Evolutionary conservation across 2,329 filamentous ascomycete genomes (phyloP).

Genomic region (Fusarium miscanthi): DNA sequence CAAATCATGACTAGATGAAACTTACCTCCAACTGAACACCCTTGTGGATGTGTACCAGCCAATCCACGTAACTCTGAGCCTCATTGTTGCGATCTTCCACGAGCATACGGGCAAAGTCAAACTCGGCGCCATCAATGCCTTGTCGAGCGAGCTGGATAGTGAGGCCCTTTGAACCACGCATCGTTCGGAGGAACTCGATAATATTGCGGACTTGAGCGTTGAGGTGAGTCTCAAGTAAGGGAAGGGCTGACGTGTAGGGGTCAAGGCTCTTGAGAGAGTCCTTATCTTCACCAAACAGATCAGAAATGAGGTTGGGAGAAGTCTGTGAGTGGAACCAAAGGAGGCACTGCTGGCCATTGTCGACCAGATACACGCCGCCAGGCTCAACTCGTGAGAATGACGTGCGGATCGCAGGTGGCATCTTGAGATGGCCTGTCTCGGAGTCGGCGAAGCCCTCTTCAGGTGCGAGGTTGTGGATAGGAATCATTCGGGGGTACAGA

Average conservation of each 20-base stretch:
- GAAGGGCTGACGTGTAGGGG: constrained; percentile 81
- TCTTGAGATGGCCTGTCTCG: constrained; percentile 84
- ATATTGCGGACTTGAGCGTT: constrained; percentile 97
- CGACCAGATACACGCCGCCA: constrained; percentile 92
- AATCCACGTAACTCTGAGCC: constrained; percentile 97
- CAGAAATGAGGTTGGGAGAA: constrained; percentile 88
- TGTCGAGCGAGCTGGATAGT: constrained; percentile 92
- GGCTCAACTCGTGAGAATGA: constrained; percentile 91
- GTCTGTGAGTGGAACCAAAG: constrained; percentile 94
- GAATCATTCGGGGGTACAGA: constrained; percentile 93
- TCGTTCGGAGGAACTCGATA: constrained; percentile 82
- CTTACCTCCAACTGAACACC: constrained; percentile 89
- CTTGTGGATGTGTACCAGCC: constrained; percentile 95
- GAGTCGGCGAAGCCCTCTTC: constrained; percentile 92
- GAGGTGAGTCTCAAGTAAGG: constrained; percentile 88
- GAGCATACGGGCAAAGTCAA: constrained; percentile 91
- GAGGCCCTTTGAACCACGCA: constrained; percentile 86
- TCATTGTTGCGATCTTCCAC: constrained; percentile 98
- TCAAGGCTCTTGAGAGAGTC: constrained; percentile 78
- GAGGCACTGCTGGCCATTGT: constrained; percentile 92
- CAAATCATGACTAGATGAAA: constrained; percentile 9
- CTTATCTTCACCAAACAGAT: constrained; percentile 86
- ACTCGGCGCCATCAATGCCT: constrained; percentile 93
- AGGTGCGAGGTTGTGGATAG: constrained; percentile 87
- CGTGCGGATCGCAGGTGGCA: constrained; percentile 83